A percentile compares a stretch with the other conserved stretches of the same genome.
phyloP scores from a whole-genome alignment of 2,329 filamentous ascomycete species.

The Colletotrichum sidae region DNA sequence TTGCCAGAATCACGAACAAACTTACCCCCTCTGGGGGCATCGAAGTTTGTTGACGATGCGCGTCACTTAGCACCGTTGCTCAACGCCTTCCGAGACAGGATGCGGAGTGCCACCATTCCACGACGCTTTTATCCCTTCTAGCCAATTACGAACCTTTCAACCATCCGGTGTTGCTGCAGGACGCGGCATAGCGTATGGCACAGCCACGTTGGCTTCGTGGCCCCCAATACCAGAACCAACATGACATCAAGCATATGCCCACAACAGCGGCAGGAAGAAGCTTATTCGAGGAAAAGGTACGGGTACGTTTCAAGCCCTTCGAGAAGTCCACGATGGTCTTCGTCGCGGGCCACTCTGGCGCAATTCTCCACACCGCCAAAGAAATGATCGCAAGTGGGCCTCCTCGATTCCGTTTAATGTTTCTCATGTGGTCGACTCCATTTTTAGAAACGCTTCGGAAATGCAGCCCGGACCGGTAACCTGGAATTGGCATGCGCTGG shows the following conservation, averaged over 20 bases:
- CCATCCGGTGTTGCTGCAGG: conserved; percentile 16
- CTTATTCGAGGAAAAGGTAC: conserved; percentile 35
- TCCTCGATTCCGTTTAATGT: no score
- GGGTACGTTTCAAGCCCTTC: conserved; percentile 16
- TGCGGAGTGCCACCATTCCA: conserved; percentile 8
- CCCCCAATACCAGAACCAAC: conserved; percentile 25
- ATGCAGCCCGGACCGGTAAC: conserved; percentile 27
- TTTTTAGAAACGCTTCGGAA: conserved; percentile 32
- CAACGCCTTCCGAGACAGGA: neutral
- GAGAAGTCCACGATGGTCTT: neutral
- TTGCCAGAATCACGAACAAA: conserved; percentile 14
- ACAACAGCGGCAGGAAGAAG: conserved; percentile 35
- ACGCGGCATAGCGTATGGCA: conserved; percentile 27
- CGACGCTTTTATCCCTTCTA: neutral
- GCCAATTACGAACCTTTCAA: conserved; percentile 19
- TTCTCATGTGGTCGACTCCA: conserved; percentile 4
- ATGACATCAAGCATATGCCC: conserved; percentile 30
- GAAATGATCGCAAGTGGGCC: conserved; percentile 1
- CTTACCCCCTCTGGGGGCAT: neutral
- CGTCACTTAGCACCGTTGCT: conserved; percentile 2
- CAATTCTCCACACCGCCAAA: conserved; percentile 24
- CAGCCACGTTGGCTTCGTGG: conserved; percentile 33
- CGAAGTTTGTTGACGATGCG: conserved; percentile 2
- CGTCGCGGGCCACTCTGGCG: conserved; percentile 1
- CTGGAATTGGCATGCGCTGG: conserved; percentile 17